Conservation (phyloP, 2,329 filamentous ascomycete species). For the Ophiognomonia clavigignenti-juglandacearum region DNA sequence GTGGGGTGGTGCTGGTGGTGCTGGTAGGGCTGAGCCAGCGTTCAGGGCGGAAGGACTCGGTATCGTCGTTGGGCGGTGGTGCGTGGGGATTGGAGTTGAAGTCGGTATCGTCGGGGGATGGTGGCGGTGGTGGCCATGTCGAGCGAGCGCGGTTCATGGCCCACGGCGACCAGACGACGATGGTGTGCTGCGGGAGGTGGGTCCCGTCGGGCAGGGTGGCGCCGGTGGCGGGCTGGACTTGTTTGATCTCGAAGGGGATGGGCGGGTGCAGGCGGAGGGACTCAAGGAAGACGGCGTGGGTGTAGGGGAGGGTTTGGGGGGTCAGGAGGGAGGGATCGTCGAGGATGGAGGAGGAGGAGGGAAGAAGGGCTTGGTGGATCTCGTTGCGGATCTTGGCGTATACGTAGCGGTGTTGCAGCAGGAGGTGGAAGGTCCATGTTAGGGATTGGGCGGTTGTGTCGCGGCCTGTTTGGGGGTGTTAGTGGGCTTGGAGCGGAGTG, state of each 20-base stretch:
- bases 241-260: slow-evolving; percentile 62
- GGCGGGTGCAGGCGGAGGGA: slow-evolving; percentile 57
- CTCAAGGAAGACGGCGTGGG: slow-evolving; percentile 59
- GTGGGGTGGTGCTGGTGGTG: too few relatives aligned
- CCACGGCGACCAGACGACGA: slow-evolving; percentile 61
- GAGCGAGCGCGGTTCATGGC: slow-evolving; percentile 54
- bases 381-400: slow-evolving; percentile 38
- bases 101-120: too few relatives aligned
- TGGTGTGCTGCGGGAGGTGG: slow-evolving; percentile 44
- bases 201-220: slow-evolving; percentile 59
- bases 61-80: slow-evolving; percentile 52
- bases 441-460: slow-evolving; percentile 62
- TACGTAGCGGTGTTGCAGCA: slow-evolving; percentile 46
- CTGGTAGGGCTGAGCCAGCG: slow-evolving; percentile 44
- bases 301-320: slow-evolving; percentile 46
- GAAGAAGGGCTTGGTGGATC: slow-evolving; percentile 25
- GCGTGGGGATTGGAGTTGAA: too few relatives aligned
- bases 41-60: slow-evolving; percentile 50
- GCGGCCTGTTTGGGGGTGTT: slow-evolving; percentile 40
- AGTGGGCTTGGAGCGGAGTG: not conserved
- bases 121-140: too few relatives aligned
- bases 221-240: slow-evolving; percentile 45
- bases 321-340: slow-evolving; percentile 32
- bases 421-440: slow-evolving; percentile 59
- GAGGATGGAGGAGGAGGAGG: slow-evolving; percentile 11